Conservation (phyloP, 1,139 yeast species). For the Kodamaea plutei region DNA sequence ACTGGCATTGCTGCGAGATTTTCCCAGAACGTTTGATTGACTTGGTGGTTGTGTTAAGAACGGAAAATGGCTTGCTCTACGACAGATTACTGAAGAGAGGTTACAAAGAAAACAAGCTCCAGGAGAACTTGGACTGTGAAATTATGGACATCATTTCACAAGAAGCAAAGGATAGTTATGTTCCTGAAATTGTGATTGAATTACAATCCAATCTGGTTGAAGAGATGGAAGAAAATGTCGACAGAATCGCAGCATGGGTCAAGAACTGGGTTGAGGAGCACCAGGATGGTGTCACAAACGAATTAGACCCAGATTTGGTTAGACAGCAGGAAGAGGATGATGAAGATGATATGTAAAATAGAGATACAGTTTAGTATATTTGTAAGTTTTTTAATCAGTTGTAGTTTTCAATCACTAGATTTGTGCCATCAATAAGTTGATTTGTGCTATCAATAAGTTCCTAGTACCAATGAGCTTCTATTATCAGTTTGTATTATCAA, state of each 20-base stretch:
- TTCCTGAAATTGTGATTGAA: conserved; percentile 76
- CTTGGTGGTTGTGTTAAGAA: conserved; percentile 80
- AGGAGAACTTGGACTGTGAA: conserved; percentile 93
- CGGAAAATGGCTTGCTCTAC: conserved; percentile 66
- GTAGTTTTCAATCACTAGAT: no score
- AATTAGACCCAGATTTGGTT: conserved; percentile 25
- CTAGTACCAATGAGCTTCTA: no score
- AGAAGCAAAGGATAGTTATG: conserved; percentile 83
- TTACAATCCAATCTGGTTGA: conserved; percentile 68
- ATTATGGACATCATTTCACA: conserved; percentile 89
- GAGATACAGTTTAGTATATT: no score
- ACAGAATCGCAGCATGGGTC: conserved; percentile 70
- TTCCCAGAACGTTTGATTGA: conserved; percentile 93
- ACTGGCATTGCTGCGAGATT: conserved; percentile 97
- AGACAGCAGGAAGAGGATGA: conserved; percentile 13
- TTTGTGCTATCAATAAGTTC: no score
- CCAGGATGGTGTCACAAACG: conserved; percentile 38
- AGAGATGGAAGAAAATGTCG: conserved; percentile 76
- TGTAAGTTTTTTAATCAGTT: no score
- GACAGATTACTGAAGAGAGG: conserved; percentile 74
- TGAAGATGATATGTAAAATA: conserved; percentile 14
- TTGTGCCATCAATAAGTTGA: no score
- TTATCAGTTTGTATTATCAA: no score
- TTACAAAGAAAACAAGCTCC: conserved; percentile 74
- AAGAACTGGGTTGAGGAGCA: conserved; percentile 61